Base-by-base conservation (phyloP, 2,329 filamentous ascomycete species). In the Colletotrichum musicola region DNA sequence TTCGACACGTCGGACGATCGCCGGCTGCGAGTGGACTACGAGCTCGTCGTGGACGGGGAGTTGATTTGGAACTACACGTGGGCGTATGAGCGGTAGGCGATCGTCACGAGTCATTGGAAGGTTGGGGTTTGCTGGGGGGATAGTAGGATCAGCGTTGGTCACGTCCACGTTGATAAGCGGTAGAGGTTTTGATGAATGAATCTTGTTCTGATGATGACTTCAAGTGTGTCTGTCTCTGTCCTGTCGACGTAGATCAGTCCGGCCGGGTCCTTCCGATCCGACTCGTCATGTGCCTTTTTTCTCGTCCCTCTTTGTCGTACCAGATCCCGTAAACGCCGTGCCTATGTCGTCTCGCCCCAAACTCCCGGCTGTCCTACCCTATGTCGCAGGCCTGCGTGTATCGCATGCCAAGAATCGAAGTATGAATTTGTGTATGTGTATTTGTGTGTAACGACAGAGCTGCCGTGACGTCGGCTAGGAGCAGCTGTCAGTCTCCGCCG, bases 371-470 rank as follows among this genome's bases (percentile, higher is more conserved):
- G 35, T 13, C 53, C 4, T 60, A 49, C 65, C 65, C 65, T 61
- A 65, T 6, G 18, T 18, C 12, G 55, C 65, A 65, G 65, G 62
- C 27, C 35, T 55, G 27, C 40, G 16, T n/a, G 13, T n/a, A 51
- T n/a, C 20, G 35, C 55, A 68, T 61, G 65, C 54, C 25, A 49
- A 56, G 35, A 68, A 51, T 68, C 16, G 55, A 65, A 68, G 27
- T 18, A 18, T 50, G 54, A 44, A 22, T 55, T 9, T 18, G 50
- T 35, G 46, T 55, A n/a, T 42, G 12, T 35, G 50, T 35, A 30
- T 55, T 13, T 42, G 12, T 35, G 13, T 22, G 14, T 18, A 35
- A 35, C 10, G 30, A 35, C 30, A 35, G 30, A 10, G 3, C 30
- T 10, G 7, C 10, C 30, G 30, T 35, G 30, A 10, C 30, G 10